Conservation (phyloP, 345 rosid species). For the Salix koriyanagi region DNA sequence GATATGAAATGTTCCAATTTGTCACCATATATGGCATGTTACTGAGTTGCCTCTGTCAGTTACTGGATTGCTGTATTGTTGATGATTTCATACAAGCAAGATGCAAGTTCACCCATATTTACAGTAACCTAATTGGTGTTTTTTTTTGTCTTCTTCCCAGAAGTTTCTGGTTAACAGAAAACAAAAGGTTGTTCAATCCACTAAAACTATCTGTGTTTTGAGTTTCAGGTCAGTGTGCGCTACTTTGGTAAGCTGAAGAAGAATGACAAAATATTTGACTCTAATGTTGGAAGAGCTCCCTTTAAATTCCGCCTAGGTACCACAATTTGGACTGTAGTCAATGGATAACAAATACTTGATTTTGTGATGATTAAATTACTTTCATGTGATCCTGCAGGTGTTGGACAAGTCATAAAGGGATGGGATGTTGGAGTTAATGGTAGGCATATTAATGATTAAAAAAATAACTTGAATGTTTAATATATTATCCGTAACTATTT, state of each 20-base stretch:
- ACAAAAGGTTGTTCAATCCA: not conserved
- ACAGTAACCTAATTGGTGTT: not conserved
- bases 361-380: not conserved
- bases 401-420: conserved; percentile 90
- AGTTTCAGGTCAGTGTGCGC: conserved; percentile 65
- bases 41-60: not conserved
- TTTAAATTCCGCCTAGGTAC: conserved; percentile 85
- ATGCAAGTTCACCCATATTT: not conserved
- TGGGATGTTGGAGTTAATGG: conserved; percentile 98
- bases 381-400: conserved; percentile 44
- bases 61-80: not conserved
- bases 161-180: not conserved
- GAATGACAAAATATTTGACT: conserved; percentile 81
- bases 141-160: no score
- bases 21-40: not conserved
- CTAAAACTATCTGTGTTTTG: conserved; percentile 7
- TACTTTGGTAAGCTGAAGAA: conserved; percentile 90
- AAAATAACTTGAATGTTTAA: not conserved
- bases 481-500: not conserved
- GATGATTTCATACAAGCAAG: not conserved
- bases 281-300: conserved; percentile 71
- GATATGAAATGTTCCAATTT: not conserved
- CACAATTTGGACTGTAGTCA: not conserved
- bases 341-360: not conserved
- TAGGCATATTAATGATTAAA: conserved; percentile 22